A percentile compares a stretch with the other conserved stretches of the same genome.
These are phyloP conservation scores for Pholiota molesta DNA, from an alignment of 768 basidiomycete genomes.

Conservation along the genomic window DNA sequence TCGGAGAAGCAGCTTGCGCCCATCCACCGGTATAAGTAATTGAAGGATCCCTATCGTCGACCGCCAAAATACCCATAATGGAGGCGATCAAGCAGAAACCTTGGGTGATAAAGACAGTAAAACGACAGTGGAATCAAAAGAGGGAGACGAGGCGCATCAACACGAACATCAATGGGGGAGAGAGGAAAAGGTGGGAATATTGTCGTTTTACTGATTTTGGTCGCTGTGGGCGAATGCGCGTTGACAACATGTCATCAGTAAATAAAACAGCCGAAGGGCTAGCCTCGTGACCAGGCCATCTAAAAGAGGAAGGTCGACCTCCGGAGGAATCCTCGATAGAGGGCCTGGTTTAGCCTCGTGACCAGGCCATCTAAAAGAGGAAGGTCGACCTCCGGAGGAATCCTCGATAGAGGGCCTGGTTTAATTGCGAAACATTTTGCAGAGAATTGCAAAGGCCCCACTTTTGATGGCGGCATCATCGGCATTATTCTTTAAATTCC, in stretches of 20 bases:
- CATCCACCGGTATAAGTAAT: conserved; percentile 24
- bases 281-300: too few species aligned
- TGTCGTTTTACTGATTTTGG: background rate
- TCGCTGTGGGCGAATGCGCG: background rate
- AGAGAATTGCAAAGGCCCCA: too few species aligned
- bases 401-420: too few species aligned
- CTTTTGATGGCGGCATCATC: too few species aligned
- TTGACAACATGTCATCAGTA: background rate
- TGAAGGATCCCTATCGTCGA: conserved; percentile 24
- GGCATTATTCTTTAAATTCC: too few species aligned
- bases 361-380: too few species aligned
- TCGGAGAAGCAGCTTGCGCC: conserved; percentile 17
- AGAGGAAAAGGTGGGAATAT: conserved; percentile 8
- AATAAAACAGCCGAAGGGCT: background rate
- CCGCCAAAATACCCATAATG: conserved; percentile 13
- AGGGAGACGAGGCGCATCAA: conserved; percentile 8
- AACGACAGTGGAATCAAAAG: conserved; percentile 10
- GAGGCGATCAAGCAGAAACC: background rate
- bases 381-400: too few species aligned
- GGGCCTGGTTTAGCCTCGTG: too few species aligned
- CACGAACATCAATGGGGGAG: conserved; percentile 8
- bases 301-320: too few species aligned
- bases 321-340: too few species aligned
- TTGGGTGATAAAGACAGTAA: conserved; percentile 3
- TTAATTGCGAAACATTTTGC: too few species aligned